phyloP scores from a whole-genome alignment of 345 rosid species.

The Eucalyptus viminalis region DNA sequence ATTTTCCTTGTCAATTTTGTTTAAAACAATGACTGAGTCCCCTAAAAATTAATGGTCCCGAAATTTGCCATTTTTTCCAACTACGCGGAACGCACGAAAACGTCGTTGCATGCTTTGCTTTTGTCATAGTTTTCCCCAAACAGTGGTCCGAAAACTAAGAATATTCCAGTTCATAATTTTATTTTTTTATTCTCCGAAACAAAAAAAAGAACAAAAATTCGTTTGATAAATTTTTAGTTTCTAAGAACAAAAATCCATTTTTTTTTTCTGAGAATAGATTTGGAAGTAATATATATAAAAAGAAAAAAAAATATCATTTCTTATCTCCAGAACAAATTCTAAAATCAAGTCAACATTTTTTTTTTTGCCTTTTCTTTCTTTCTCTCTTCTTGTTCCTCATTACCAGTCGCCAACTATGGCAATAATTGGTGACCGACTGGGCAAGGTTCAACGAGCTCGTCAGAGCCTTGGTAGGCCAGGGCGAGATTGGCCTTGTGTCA shows the following conservation, averaged over 20 bases:
- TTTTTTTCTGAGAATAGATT: accelerated
- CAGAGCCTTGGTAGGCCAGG: accelerated
- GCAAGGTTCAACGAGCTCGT: accelerated
- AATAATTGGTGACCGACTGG: accelerated
- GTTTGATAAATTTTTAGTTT: accelerated
- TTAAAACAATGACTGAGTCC: neutral
- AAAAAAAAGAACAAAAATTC: no score
- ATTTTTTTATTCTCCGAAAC: accelerated
- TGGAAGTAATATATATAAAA: no score
- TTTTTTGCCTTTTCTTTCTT: no score
- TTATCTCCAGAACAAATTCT: accelerated
- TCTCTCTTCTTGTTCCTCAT: no score
- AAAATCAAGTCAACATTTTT: no score
- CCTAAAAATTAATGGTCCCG: neutral
- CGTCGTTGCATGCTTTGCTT: neutral
- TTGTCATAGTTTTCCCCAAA: neutral
- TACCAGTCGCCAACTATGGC: accelerated
- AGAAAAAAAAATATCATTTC: no score
- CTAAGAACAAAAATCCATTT: accelerated
- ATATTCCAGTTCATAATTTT: neutral
- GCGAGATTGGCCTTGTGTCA: accelerated
- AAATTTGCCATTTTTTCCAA: neutral
- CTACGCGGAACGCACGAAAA: neutral
- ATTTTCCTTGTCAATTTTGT: neutral
- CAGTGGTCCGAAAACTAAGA: neutral